Conservation (phyloP, 106 monocot species). For the Dendrobium nobile region DNA sequence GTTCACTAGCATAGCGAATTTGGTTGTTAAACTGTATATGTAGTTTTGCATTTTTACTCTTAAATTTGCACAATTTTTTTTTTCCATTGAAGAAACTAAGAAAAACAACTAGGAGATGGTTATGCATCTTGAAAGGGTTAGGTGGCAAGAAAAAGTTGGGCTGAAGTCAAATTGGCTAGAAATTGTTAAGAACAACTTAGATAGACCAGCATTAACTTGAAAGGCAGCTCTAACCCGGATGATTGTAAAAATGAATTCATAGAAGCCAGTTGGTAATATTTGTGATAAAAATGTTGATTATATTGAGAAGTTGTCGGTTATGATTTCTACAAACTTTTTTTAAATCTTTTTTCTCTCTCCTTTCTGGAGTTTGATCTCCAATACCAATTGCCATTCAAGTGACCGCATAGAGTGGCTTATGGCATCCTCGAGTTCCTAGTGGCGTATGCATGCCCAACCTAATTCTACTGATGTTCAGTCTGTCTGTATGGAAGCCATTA, state of each 20-base stretch:
- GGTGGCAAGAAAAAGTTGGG: neutral
- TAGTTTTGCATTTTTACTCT: neutral
- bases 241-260: neutral
- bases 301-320: too few relatives aligned
- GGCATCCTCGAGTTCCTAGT: neutral
- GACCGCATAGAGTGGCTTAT: too few relatives aligned
- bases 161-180: neutral
- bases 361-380: too few relatives aligned
- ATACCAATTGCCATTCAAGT: too few relatives aligned
- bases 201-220: neutral
- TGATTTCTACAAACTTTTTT: too few relatives aligned
- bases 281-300: too few relatives aligned
- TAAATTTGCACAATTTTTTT: neutral
- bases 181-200: neutral
- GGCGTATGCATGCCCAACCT: neutral
- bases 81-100: neutral
- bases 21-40: neutral
- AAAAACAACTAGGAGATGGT: neutral
- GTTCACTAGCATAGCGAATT: neutral
- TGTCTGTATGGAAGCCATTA: neutral
- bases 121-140: neutral
- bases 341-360: too few relatives aligned
- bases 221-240: neutral
- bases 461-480: neutral
- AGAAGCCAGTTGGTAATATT: neutral